A percentile compares a stretch with the other conserved stretches of the same genome.
These are phyloP conservation scores for Pestalotiopsis sp. DNA, from an alignment of 2,329 filamentous ascomycete species.

Conservation along the genomic window DNA sequence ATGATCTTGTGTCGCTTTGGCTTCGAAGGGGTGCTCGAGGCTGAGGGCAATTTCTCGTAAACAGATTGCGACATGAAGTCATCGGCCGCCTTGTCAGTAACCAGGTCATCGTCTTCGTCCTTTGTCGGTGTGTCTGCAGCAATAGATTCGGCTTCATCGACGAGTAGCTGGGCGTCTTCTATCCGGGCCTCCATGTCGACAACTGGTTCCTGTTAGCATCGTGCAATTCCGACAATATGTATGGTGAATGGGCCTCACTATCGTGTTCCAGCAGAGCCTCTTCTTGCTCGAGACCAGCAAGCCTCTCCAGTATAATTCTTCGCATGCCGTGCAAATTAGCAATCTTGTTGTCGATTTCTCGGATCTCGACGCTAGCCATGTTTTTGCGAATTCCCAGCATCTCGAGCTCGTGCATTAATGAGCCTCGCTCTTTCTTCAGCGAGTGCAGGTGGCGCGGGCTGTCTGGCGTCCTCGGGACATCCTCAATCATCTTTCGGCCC, in stretches of 20 bases:
- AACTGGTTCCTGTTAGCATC: constrained; percentile 42
- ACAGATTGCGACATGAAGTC: constrained; percentile 97
- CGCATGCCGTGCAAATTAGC: constrained; percentile 92
- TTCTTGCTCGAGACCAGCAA: constrained; percentile 87
- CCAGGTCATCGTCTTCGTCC: constrained; percentile 42
- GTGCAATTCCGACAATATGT: constrained; percentile 30
- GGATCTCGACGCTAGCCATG: constrained; percentile 95
- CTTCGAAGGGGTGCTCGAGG: constrained; percentile 51
- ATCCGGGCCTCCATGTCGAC: constrained; percentile 63
- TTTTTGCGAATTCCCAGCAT: constrained; percentile 93
- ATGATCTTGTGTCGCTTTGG: constrained; percentile 57
- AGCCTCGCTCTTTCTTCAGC: constrained; percentile 78
- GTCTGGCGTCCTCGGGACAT: constrained; percentile 56
- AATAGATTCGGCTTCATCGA: constrained; percentile 60
- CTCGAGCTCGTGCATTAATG: constrained; percentile 83
- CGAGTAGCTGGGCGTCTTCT: constrained; percentile 62
- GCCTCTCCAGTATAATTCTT: constrained; percentile 83
- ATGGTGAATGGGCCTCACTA: constrained; percentile 53
- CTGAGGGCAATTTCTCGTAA: constrained; percentile 82
- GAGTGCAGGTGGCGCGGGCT: constrained; percentile 70
- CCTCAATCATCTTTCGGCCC: constrained; percentile 75
- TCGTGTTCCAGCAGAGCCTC: constrained; percentile 90
- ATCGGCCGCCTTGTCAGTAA: constrained; percentile 52
- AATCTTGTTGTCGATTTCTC: constrained; percentile 96
- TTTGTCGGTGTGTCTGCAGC: constrained; percentile 51